phyloP scores from a whole-genome alignment of 2,329 filamentous ascomycete genomes.

The Anthostomella pinea region DNA sequence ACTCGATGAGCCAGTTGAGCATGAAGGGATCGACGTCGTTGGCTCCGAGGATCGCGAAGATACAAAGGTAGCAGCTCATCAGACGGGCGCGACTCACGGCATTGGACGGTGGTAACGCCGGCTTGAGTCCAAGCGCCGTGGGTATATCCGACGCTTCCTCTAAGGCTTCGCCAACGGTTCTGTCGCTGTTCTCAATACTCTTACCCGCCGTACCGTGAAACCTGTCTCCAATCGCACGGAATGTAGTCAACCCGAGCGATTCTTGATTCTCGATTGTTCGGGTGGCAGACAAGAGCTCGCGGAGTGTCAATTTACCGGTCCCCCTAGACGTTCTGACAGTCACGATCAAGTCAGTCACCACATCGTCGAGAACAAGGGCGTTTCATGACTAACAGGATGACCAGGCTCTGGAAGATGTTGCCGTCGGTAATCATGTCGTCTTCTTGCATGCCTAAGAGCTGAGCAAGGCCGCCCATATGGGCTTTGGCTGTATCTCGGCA shows the following conservation, averaged over 20 bases:
- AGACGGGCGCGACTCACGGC: slow-evolving; percentile 21
- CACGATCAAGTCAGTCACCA: not conserved
- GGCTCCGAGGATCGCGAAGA: slow-evolving; percentile 21
- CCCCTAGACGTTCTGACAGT: slow-evolving; percentile 18
- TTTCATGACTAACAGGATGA: slow-evolving; percentile 17
- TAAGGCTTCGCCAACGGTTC: slow-evolving; percentile 17
- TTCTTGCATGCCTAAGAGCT: slow-evolving; percentile 18
- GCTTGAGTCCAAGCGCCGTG: slow-evolving; percentile 7
- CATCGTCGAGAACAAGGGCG: too few species aligned
- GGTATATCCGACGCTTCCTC: slow-evolving; percentile 10
- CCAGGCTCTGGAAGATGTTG: slow-evolving; percentile 20
- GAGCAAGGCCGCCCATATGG: slow-evolving; percentile 20
- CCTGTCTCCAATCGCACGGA: slow-evolving; percentile 13
- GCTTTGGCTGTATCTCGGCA: slow-evolving; percentile 21
- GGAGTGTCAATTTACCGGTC: slow-evolving; percentile 17
- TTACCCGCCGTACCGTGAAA: slow-evolving; percentile 15
- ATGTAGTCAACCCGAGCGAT: slow-evolving; percentile 16
- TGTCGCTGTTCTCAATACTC: slow-evolving; percentile 13
- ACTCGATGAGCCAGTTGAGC: slow-evolving; percentile 25
- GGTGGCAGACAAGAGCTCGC: slow-evolving; percentile 16
- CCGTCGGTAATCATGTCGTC: slow-evolving; percentile 15
- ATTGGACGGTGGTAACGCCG: slow-evolving; percentile 15
- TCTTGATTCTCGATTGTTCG: slow-evolving; percentile 17
- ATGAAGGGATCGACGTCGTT: slow-evolving; percentile 20
- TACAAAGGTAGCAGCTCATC: slow-evolving; percentile 20